Percentiles rank a stretch among this genome's conserved stretches.
Evolutionary conservation across 345 rosid genomes (phyloP).

Genomic region (Eucalyptus pauciflora): DNA sequence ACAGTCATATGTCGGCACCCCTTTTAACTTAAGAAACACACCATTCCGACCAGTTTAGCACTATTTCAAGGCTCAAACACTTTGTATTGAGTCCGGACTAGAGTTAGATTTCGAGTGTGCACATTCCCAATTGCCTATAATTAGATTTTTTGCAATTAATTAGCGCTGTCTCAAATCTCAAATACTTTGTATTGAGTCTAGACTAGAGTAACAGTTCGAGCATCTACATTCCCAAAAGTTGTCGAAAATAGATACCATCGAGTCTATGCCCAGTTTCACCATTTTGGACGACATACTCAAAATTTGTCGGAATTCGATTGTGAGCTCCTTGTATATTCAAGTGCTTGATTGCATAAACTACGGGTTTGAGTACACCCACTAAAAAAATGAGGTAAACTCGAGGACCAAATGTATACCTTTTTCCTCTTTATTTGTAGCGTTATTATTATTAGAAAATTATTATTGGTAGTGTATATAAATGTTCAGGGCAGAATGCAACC

Average conservation of each 20-base stretch:
- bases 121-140: not conserved
- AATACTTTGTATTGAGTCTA: not conserved
- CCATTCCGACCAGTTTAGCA: not conserved
- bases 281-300: not conserved
- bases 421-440: no score
- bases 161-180: not conserved
- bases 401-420: not conserved
- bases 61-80: not conserved
- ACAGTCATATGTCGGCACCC: not conserved
- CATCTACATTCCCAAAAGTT: not conserved
- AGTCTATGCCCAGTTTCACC: accelerated
- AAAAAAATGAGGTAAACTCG: not conserved
- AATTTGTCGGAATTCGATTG: accelerated
- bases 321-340: not conserved
- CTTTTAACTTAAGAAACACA: not conserved
- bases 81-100: not conserved
- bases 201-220: not conserved
- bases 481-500: accelerated
- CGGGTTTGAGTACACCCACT: not conserved
- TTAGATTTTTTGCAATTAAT: not conserved
- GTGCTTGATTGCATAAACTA: no score
- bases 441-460: not conserved
- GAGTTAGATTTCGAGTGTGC: not conserved
- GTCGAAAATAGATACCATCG: no score
- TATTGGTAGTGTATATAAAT: no score